Conservation (phyloP, 345 rosid genomes). For the Pistacia vera region DNA sequence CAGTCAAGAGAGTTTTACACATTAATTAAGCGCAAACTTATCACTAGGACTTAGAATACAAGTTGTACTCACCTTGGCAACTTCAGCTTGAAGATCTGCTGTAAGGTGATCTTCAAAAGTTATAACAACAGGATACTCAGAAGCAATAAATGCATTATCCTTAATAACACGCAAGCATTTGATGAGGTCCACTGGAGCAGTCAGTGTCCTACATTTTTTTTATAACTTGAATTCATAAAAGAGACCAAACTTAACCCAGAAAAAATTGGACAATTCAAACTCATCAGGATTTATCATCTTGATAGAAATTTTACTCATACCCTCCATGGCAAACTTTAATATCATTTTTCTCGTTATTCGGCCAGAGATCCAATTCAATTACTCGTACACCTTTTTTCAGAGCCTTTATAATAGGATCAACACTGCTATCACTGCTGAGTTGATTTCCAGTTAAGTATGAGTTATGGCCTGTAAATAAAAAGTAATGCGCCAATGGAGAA, state of each 20-base stretch:
- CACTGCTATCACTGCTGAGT: constrained; percentile 62
- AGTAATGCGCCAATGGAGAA: constrained; percentile 76
- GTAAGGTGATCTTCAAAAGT: constrained; percentile 84
- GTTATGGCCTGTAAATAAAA: constrained; percentile 84
- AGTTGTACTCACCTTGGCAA: constrained; percentile 57
- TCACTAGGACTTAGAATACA: background rate
- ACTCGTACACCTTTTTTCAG: constrained; percentile 66
- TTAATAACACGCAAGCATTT: constrained; percentile 62
- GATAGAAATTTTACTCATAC: constrained; percentile 26
- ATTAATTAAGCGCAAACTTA: background rate
- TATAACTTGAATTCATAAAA: background rate
- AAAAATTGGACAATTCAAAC: no score
- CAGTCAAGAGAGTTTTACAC: background rate
- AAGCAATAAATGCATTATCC: constrained; percentile 59
- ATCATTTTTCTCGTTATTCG: constrained; percentile 44
- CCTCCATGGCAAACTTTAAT: constrained; percentile 83
- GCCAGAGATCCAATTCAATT: constrained; percentile 92
- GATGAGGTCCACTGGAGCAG: constrained; percentile 58
- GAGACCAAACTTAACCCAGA: no score
- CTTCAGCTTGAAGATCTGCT: constrained; percentile 60
- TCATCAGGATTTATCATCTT: no score
- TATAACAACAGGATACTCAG: constrained; percentile 81
- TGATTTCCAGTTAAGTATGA: constrained; percentile 88
- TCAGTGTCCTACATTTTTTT: constrained; percentile 53
- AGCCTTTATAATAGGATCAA: constrained; percentile 61